Evolutionary conservation across 148 eudicot species (phyloP).

Genomic region (Drosera capensis): DNA sequence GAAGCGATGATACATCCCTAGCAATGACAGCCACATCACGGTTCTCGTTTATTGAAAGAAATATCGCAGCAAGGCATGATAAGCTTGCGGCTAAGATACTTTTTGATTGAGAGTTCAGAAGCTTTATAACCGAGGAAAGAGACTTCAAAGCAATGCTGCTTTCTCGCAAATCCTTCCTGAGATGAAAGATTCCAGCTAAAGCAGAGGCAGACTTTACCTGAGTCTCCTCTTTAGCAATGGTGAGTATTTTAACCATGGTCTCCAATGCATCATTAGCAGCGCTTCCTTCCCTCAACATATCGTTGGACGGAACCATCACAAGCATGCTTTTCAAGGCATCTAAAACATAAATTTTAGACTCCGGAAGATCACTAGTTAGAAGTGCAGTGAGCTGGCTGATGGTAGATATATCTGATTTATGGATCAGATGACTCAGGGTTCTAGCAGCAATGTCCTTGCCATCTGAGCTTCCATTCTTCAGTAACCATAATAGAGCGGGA

Average conservation of each 20-base stretch:
- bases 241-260: constrained; percentile 65
- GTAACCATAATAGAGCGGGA: constrained; percentile 91
- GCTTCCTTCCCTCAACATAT: constrained; percentile 83
- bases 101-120: constrained; percentile 57
- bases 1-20: constrained; percentile 52
- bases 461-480: constrained; percentile 87
- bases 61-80: constrained; percentile 78
- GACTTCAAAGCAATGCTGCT: constrained; percentile 61
- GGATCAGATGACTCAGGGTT: constrained; percentile 88
- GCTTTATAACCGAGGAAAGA: constrained; percentile 47
- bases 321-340: constrained; percentile 91
- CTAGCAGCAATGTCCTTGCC: constrained; percentile 96
- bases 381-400: constrained; percentile 94
- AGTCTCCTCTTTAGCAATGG: constrained; percentile 76
- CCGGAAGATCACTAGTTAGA: constrained; percentile 88
- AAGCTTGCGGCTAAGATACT: constrained; percentile 47
- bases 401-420: constrained; percentile 89
- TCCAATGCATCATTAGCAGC: constrained; percentile 96
- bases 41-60: constrained; percentile 74
- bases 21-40: constrained; percentile 68
- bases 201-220: constrained; percentile 84
- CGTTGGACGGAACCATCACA: constrained; percentile 59
- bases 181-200: constrained; percentile 76
- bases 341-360: constrained; percentile 80
- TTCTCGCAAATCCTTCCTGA: constrained; percentile 84